Base-by-base conservation (phyloP, 2,329 filamentous ascomycete genomes). In the Pestalotiopsis sp. region DNA sequence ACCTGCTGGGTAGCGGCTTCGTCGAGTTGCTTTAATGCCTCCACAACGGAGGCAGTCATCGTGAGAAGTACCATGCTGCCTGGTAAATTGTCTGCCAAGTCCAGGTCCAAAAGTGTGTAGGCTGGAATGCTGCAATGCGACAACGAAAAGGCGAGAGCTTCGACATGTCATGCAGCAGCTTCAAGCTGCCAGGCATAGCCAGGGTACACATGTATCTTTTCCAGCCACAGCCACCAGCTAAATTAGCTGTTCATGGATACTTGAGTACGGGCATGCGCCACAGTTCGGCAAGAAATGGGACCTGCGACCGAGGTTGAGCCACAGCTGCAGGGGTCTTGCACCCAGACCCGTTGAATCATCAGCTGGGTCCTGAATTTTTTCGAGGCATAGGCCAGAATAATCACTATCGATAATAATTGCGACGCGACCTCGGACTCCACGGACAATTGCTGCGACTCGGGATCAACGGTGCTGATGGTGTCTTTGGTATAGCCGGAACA, bases 21-120 rank as follows among this genome's bases (percentile, higher is more conserved):
- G 38, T 78, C 78, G 14, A 82, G 70, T 69, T 74, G 78, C 17
- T 83, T 74, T 12, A 95, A 76, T 0, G 87, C 91, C 78, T 89
- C 88, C 80, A 91, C 88, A 38, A 93, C 89, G 73, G 87, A 83
- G 73, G 87, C 79, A 4, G 92, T 95, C 85, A 94, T 91, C n/a
- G 90, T 93, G 57, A 96, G 88, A 58, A 92, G 84, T 20, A 95
- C 92, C 93, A 95, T 95, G 17, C 67, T 71, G 68, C 36, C 31
- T 36, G 31, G 2, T 36, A 2, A 36, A 7, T 36, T 2, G 31
- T 36, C 7, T 36, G 31, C 31, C 31, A 36, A 52, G 45, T n/a
- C 45, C 4, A 7, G n/a, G 3, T 23, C n/a, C n/a, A 6, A 49
- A n/a, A 49, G 7, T 36, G 6, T 36, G 9, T 6, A 36, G 31